These are phyloP conservation scores for Umbellularia californica DNA, from an alignment of 164 flowering plant species.

Conservation along the genomic window DNA sequence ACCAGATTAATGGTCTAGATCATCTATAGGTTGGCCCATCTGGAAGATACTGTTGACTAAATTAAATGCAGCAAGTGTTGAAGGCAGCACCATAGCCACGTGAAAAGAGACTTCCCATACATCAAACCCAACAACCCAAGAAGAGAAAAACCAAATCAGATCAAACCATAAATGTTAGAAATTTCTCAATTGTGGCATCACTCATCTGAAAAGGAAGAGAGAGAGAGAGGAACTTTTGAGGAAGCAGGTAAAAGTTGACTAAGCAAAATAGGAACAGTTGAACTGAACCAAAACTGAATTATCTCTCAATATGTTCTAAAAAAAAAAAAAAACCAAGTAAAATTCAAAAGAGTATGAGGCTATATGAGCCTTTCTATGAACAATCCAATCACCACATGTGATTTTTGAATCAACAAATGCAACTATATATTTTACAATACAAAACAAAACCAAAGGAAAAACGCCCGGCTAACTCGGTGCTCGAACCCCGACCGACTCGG, in stretches of 20 bases:
- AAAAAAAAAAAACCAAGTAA: not conserved
- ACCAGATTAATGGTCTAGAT: not conserved
- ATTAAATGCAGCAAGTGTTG: not conserved
- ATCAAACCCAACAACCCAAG: not conserved
- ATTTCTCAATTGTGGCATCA: too few relatives aligned
- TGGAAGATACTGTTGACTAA: not conserved
- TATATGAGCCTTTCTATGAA: not conserved
- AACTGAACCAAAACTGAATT: too few relatives aligned
- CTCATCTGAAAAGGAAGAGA: too few relatives aligned
- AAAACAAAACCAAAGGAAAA: not conserved
- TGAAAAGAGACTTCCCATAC: not conserved
- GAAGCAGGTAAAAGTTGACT: not conserved
- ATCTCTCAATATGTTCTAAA: not conserved
- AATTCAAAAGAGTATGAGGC: not conserved
- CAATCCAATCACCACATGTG: not conserved
- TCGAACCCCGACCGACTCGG: not conserved
- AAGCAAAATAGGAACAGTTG: not conserved
- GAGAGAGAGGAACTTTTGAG: not conserved
- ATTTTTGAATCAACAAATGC: conserved; percentile 6
- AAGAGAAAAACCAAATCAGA: not conserved
- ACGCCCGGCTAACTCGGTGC: not conserved
- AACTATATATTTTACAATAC: not conserved
- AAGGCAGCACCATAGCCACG: not conserved
- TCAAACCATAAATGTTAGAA: not conserved
- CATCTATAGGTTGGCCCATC: not conserved